Base-by-base conservation (phyloP, 2,329 filamentous ascomycete genomes). In the Botryotinia globosa region DNA sequence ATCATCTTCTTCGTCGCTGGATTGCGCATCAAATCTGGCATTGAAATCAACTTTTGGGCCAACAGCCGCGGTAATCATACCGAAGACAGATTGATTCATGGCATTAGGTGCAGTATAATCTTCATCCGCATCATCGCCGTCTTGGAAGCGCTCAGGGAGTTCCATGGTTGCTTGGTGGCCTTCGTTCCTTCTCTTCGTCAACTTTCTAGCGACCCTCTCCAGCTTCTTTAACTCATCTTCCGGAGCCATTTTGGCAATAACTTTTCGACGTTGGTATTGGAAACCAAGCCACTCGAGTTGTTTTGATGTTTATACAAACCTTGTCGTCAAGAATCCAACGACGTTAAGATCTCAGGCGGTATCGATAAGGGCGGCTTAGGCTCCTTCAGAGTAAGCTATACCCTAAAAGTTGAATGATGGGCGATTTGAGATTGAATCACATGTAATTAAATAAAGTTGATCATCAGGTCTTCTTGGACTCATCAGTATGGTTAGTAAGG, bases 61-160 rank as follows among this genome's bases (percentile, higher is more conserved):
- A 54, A 94, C 94, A 54, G 94, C 94, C 25, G 94, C 93, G 10
- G 94, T 93, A 77, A 98, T 94, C 83, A 98, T 89, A 71, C 94
- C 94, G 81, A 98, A 97, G 72, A 98, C 91, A 76, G 93, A 97
- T 85, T 97, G 94, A 82, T 97, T 96, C 90, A 97, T 93, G 37
- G 82, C 81, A n/a, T 84, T 85, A 3, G 87, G 85, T 68, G 87
- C 87, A 22, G 87, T 88, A 74, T 87, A 87, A 79, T 90, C 89
- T 56, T 89, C 85, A 29, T 90, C 84, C 8, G 85, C 86, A 81
- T 90, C 88, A 74, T 87, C 86, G 44, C 86, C 87, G 78, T 87
- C 85, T 77, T 83, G 85, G 74, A 90, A 85, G 72, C 85, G 85
- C 72, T 89, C 87, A 42, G 88, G 88, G 29, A 90, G 83, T 72